Evolutionary conservation across 805 yeast species (phyloP).

Genomic region (Starmerella vitae): DNA sequence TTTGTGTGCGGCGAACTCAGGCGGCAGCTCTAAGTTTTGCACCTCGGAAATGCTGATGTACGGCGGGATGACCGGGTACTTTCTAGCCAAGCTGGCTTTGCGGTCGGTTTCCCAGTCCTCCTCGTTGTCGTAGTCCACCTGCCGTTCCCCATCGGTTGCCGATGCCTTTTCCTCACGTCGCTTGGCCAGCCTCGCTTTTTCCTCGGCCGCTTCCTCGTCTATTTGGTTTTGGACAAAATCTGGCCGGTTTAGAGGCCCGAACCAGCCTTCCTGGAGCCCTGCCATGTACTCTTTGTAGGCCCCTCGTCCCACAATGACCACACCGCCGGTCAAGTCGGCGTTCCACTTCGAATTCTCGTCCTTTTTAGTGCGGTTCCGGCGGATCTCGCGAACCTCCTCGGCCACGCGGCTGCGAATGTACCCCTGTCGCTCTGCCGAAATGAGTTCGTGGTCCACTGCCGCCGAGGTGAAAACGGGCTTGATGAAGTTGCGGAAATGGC

Average conservation of each 20-base stretch:
- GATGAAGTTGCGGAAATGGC: constrained; percentile 60
- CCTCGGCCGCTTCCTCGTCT: constrained; percentile 12
- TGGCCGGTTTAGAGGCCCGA: constrained; percentile 71
- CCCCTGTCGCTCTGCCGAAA: constrained; percentile 78
- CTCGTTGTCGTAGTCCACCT: constrained; percentile 13
- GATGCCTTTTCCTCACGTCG: constrained; percentile 14
- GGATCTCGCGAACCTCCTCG: constrained; percentile 56
- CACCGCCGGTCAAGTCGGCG: constrained; percentile 55
- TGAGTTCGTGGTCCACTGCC: constrained; percentile 62
- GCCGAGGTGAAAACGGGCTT: constrained; percentile 78
- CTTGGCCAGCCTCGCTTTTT: constrained; percentile 8
- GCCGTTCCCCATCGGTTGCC: constrained; percentile 15
- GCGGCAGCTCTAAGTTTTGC: constrained; percentile 40
- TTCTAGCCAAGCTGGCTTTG: constrained; percentile 9
- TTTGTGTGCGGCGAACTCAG: constrained; percentile 34
- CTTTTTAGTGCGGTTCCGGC: constrained; percentile 32
- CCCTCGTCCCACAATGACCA: constrained; percentile 87
- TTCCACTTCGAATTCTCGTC: constrained; percentile 29
- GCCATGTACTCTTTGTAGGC: constrained; percentile 82
- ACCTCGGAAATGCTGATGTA: constrained; percentile 38
- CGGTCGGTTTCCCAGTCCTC: constrained; percentile 14
- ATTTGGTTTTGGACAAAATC: constrained; percentile 20
- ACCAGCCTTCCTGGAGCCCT: constrained; percentile 87
- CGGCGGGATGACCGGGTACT: constrained; percentile 17
- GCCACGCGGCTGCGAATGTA: constrained; percentile 74